Base-by-base conservation (phyloP, 2,329 filamentous ascomycete genomes). In the Shiraia bambusicola region DNA sequence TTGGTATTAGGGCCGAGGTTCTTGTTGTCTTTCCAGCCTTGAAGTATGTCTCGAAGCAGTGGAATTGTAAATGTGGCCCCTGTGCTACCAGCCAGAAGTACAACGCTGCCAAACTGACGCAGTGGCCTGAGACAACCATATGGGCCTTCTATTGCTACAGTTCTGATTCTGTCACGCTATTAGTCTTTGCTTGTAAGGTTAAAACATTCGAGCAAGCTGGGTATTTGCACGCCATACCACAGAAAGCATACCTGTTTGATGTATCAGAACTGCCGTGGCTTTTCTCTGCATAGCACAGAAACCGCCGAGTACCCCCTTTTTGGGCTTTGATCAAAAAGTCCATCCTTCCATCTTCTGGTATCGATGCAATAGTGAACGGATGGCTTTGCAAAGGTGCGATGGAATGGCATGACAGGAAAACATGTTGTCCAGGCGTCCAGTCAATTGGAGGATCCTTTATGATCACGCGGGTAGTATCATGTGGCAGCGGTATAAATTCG, bases 371-470 rank as follows among this genome's bases (percentile, higher is more conserved):
- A 1, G 81, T 84, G 55, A 85, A 85, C 0, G 82, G 83, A 50
- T 86, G 82, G 16, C 76, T 78, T 54, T 84, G 79, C 2, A 85
- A 63, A 1, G 79, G 80, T 13, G 74, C 72, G 27, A 83, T 59
- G 0, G 71, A 72, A 53, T 78, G 82, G 53, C 72, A 82, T 4
- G 78, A 77, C 2, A 86, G 65, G 51, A 83, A 83, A 0, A 80
- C 73, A 57, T 86, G 82, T 47, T 86, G 82, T 1, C 82, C 83
- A 3, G 82, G 73, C 19, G 63, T 72, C 83, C 82, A 86, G 13
- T 58, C 66, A 36, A 84, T 72, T 2, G 76, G 74, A 1, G 78
- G 78, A 15, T 79, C 72, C 2, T 69, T 56, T 31, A 85, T 76
- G 1, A 76, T 78, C 45, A 86, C 71, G 7, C 75, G 74, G 3